These are phyloP conservation scores for Aspergillus melleus DNA, from an alignment of 2,329 filamentous ascomycete genomes.

Conservation along the genomic window DNA sequence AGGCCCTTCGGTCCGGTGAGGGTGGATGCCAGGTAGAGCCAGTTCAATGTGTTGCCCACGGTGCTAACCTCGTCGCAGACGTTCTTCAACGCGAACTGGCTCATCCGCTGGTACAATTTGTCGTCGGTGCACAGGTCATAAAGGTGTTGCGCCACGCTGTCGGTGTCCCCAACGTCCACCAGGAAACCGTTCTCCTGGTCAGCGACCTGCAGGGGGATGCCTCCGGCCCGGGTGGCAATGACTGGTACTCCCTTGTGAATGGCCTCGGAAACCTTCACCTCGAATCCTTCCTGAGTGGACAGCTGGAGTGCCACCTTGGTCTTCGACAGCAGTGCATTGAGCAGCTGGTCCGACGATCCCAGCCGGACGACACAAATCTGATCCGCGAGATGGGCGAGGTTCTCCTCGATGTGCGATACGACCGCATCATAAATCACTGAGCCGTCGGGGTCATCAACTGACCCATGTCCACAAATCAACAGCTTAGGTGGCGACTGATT, in stretches of 20 bases:
- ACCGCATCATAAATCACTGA: slow-evolving; percentile 70
- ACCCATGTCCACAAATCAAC: slow-evolving; percentile 75
- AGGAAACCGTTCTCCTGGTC: slow-evolving; percentile 71
- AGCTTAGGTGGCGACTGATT: slow-evolving; percentile 65
- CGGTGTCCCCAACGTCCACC: slow-evolving; percentile 68
- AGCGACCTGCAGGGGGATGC: slow-evolving; percentile 76
- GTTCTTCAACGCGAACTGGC: slow-evolving; percentile 60
- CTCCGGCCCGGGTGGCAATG: slow-evolving; percentile 73
- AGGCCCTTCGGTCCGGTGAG: slow-evolving; percentile 60
- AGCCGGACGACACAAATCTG: slow-evolving; percentile 76
- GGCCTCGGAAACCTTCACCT: slow-evolving; percentile 83
- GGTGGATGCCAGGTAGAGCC: slow-evolving; percentile 74
- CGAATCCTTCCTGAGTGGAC: slow-evolving; percentile 79
- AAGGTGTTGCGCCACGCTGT: slow-evolving; percentile 67
- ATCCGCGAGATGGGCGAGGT: slow-evolving; percentile 61
- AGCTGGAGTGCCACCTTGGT: slow-evolving; percentile 75
- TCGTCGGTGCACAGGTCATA: slow-evolving; percentile 66
- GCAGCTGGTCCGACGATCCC: slow-evolving; percentile 74
- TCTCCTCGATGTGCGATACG: slow-evolving; percentile 63
- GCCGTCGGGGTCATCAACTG: slow-evolving; percentile 78
- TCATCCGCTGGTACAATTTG: slow-evolving; percentile 66
- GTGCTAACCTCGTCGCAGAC: slow-evolving; percentile 82
- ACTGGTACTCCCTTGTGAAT: slow-evolving; percentile 77
- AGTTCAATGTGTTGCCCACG: slow-evolving; percentile 72
- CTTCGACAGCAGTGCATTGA: slow-evolving; percentile 73